Conservation (phyloP, 805 yeast genomes). For the Saccharomycopsis fermentans region DNA sequence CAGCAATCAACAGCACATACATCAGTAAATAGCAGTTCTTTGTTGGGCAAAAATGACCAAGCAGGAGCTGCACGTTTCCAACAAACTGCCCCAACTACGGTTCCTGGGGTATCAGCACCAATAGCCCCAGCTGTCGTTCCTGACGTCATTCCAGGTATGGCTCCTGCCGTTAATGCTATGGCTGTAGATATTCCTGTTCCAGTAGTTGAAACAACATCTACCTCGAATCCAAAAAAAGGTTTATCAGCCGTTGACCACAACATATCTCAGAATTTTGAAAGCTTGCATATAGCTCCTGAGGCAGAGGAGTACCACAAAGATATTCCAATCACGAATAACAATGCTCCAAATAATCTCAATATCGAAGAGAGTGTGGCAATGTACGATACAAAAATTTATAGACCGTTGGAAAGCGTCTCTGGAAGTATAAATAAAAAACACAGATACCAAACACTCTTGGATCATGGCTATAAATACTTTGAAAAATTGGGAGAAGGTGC, state of each 20-base stretch:
- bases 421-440: not conserved
- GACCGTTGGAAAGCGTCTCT: not conserved
- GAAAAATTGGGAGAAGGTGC: slow-evolving; percentile 74
- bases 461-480: slow-evolving; percentile 23
- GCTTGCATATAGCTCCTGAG: not conserved
- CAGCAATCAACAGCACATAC: not conserved
- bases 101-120: not conserved
- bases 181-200: not conserved
- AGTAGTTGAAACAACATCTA: not conserved
- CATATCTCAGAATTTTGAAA: not conserved
- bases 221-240: not conserved
- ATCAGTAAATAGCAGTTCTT: not conserved
- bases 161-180: slow-evolving; percentile 12
- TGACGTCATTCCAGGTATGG: slow-evolving; percentile 12
- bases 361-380: not conserved
- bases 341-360: not conserved
- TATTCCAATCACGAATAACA: not conserved
- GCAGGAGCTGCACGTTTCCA: not conserved
- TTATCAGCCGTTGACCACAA: not conserved
- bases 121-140: slow-evolving; percentile 10
- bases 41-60: not conserved
- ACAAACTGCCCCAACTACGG: not conserved
- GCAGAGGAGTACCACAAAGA: not conserved
- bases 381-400: not conserved
- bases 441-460: slow-evolving; percentile 9